Percentiles rank a stretch among this genome's conserved stretches.
Evolutionary conservation across 306 rosid genomes (phyloP).

Genomic region (Pachyrhizus erosus): DNA sequence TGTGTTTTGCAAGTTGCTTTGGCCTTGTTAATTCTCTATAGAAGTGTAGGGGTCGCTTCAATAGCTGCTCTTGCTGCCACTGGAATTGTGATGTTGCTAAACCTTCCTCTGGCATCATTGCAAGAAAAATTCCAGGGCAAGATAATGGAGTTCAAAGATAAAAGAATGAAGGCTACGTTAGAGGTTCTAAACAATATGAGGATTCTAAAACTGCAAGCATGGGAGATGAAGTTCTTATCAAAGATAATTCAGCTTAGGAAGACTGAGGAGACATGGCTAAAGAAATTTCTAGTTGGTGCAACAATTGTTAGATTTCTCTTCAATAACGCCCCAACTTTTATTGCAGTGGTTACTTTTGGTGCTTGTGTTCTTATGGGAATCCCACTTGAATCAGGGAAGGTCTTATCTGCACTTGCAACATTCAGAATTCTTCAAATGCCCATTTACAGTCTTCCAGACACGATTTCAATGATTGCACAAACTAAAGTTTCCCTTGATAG

Average conservation of each 20-base stretch:
- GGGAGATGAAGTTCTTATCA: slow-evolving; percentile 92
- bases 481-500: slow-evolving; percentile 86
- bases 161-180: slow-evolving; percentile 80
- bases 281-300: slow-evolving; percentile 55
- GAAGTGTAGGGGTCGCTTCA: slow-evolving; percentile 79
- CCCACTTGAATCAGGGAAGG: slow-evolving; percentile 89
- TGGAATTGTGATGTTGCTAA: slow-evolving; percentile 66
- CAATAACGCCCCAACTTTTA: slow-evolving; percentile 73
- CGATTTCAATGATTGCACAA: slow-evolving; percentile 77
- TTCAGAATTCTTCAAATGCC: slow-evolving; percentile 87
- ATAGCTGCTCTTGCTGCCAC: slow-evolving; percentile 73
- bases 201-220: slow-evolving; percentile 86
- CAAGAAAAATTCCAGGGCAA: slow-evolving; percentile 73
- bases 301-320: slow-evolving; percentile 62
- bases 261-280: slow-evolving; percentile 67
- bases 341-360: slow-evolving; percentile 81
- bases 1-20: slow-evolving; percentile 65
- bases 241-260: slow-evolving; percentile 65
- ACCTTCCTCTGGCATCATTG: slow-evolving; percentile 70
- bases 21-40: slow-evolving; percentile 73
- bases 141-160: slow-evolving; percentile 86
- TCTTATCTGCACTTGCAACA: slow-evolving; percentile 86
- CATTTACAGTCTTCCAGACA: slow-evolving; percentile 71
- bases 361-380: slow-evolving; percentile 73
- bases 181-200: slow-evolving; percentile 87